Evolutionary conservation across 352 stramenopile genomes (phyloP), one percentile per base, ranked within the genome.

Genomic region (Pythium phragmitis): DNA sequence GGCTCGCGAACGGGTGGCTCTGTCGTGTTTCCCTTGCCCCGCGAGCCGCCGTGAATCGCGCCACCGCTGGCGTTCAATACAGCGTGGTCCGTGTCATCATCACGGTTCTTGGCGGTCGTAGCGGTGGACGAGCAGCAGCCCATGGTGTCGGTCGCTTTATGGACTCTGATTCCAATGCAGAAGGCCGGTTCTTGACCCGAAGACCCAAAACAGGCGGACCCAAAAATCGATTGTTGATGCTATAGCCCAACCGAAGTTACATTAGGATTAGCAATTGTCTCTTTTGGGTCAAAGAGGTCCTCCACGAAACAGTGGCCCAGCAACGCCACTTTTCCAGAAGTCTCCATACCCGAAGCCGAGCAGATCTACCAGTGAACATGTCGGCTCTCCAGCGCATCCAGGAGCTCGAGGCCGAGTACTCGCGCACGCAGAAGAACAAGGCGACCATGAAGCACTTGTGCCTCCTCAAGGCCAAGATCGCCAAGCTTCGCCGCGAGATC

Each of bases 371-470:
- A 48, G 37, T 6, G 12, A 72, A 30, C 39, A 72, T 72, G 69
- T 80, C 87, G 54, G 67, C 84, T 2, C 82, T 91, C 72, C 60
- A 65, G 60, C 87, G 85, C 67, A 96, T 96, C 80, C 74, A 85
- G 56, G 85, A 94, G 72, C 73, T 96, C 52, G 85, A 96, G 70
- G 52, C 72, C 47, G 87, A 99, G 84, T 99, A 99, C 84, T 85
- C 92, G 52, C 83, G 96, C 63, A 99, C 97, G 72, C 98, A 99
- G 87, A 99, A 99, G 85, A 99, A 99, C 79, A 99, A 99, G 82
- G 98, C 98, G 46, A 99, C 97, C 2, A 98, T 99, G 80, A 98
- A 98, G 82, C 98, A 99, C 60, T 76, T 99, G 69, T 98, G 96
- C 68, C 87, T 98, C 55, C 84, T 99, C 52, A 99, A 99, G 81